Evolutionary conservation across 176 grass and related monocot genomes (phyloP).

Genomic region (Bonia amplexicaulis): DNA sequence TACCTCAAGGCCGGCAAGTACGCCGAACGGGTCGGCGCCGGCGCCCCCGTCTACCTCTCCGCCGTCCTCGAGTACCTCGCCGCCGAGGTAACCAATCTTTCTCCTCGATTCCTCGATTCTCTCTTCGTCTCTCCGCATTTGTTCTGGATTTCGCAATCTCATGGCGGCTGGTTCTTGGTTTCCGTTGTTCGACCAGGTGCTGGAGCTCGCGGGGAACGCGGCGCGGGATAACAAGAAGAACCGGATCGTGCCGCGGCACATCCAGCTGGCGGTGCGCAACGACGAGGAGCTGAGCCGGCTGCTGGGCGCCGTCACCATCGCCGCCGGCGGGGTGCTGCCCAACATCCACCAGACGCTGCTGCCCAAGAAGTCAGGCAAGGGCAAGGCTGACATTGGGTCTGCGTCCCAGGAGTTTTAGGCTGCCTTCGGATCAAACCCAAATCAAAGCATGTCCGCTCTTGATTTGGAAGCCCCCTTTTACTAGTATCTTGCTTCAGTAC

Average conservation of each 20-base stretch:
- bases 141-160: not conserved
- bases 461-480: not conserved
- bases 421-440: not conserved
- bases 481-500: not conserved
- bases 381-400: slow-evolving; percentile 45
- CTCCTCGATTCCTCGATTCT: fast-evolving
- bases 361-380: slow-evolving; percentile 50
- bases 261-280: slow-evolving; percentile 62
- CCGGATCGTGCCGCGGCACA: slow-evolving; percentile 58
- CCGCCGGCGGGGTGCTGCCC: slow-evolving; percentile 48
- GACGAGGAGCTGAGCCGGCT: slow-evolving; percentile 57
- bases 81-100: slow-evolving; percentile 36
- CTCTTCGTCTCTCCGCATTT: fast-evolving
- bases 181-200: slow-evolving; percentile 4
- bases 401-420: slow-evolving; percentile 58
- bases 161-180: not conserved
- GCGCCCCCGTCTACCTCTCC: slow-evolving; percentile 70
- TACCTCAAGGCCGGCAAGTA: slow-evolving; percentile 85
- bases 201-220: slow-evolving; percentile 59
- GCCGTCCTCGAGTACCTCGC: slow-evolving; percentile 89
- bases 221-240: slow-evolving; percentile 72
- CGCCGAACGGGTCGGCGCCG: slow-evolving; percentile 62
- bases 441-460: not conserved
- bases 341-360: slow-evolving; percentile 46
- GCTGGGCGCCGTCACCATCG: slow-evolving; percentile 42